These are phyloP conservation scores for Hanseniaspora mollemarum DNA, from an alignment of 805 yeast genomes.

Conservation along the genomic window DNA sequence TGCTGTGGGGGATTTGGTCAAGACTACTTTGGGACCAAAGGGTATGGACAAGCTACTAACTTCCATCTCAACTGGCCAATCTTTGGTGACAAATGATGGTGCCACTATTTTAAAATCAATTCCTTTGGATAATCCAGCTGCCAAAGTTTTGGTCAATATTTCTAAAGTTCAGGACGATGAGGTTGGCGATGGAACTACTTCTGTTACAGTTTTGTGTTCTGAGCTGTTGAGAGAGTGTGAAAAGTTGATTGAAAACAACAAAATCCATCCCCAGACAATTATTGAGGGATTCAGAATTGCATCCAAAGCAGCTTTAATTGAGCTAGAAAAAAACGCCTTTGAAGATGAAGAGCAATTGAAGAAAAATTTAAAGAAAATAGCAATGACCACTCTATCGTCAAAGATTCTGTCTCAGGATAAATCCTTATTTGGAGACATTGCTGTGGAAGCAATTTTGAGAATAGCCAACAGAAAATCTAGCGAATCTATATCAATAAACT, in stretches of 20 bases:
- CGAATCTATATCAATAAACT: slow-evolving; percentile 31
- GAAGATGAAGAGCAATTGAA: slow-evolving; percentile 46
- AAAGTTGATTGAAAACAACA: slow-evolving; percentile 66
- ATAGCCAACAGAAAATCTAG: slow-evolving; percentile 43
- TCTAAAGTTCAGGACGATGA: slow-evolving; percentile 96
- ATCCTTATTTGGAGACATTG: slow-evolving; percentile 74
- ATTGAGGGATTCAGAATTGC: slow-evolving; percentile 93
- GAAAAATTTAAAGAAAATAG: slow-evolving; percentile 70
- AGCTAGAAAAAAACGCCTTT: slow-evolving; percentile 66
- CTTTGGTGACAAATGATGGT: slow-evolving; percentile 92
- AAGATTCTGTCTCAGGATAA: slow-evolving; percentile 93
- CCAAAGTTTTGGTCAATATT: slow-evolving; percentile 85
- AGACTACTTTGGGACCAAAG: slow-evolving; percentile 90
- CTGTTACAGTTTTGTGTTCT: slow-evolving; percentile 83
- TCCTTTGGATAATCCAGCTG: slow-evolving; percentile 95
- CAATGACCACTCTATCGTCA: slow-evolving; percentile 86
- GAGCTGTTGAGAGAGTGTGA: slow-evolving; percentile 93
- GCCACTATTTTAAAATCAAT: slow-evolving; percentile 91
- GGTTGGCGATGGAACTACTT: slow-evolving; percentile 97
- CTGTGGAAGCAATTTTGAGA: slow-evolving; percentile 87
- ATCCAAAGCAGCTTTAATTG: slow-evolving; percentile 64
- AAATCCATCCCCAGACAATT: slow-evolving; percentile 95
- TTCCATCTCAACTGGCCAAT: slow-evolving; percentile 65
- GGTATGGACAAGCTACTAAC: slow-evolving; percentile 96
- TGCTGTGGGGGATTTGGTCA: slow-evolving; percentile 96